Evolutionary conservation across 768 basidiomycete genomes (phyloP).

Genomic region (Suillus spraguei): DNA sequence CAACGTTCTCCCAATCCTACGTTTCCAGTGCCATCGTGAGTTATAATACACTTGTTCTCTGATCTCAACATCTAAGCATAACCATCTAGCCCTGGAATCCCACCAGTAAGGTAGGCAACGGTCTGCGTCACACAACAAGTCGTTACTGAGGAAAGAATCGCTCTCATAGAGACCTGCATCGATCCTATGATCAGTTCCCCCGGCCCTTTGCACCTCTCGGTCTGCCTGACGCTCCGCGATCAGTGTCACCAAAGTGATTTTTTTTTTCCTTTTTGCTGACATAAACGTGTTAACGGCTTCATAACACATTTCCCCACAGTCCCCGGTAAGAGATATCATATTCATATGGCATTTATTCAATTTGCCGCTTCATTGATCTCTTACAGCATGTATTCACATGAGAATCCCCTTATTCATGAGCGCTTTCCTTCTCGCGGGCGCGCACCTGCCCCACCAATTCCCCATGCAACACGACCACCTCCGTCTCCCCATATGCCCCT

Average conservation of each 20-base stretch:
- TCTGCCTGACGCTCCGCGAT: slow-evolving; percentile 18
- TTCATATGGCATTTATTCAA: slow-evolving; percentile 12
- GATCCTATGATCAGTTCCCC: slow-evolving; percentile 17
- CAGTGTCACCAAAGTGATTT: slow-evolving; percentile 25
- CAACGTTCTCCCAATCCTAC: slow-evolving; percentile 16
- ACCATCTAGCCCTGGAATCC: slow-evolving; percentile 15
- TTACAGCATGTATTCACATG: slow-evolving; percentile 22
- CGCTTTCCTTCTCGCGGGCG: not conserved
- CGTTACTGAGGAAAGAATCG: not conserved
- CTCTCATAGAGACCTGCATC: slow-evolving; percentile 16
- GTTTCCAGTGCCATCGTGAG: slow-evolving; percentile 24
- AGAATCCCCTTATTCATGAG: slow-evolving; percentile 23
- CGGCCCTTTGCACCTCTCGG: slow-evolving; percentile 24
- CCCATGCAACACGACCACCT: slow-evolving; percentile 21
- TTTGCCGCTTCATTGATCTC: slow-evolving; percentile 9
- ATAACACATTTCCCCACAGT: slow-evolving; percentile 14
- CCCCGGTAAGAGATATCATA: slow-evolving; percentile 25
- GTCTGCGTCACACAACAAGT: not conserved
- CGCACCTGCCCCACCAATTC: not conserved
- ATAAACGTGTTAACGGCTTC: slow-evolving; percentile 13
- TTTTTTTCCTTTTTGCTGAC: slow-evolving; percentile 5
- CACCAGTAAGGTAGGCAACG: slow-evolving; percentile 20
- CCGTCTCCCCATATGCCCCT: slow-evolving; percentile 1
- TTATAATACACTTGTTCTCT: slow-evolving; percentile 1
- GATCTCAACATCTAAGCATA: slow-evolving; percentile 8